phyloP scores from a whole-genome alignment of 2,329 filamentous ascomycete species.

The Gaeumannomyces tritici region DNA sequence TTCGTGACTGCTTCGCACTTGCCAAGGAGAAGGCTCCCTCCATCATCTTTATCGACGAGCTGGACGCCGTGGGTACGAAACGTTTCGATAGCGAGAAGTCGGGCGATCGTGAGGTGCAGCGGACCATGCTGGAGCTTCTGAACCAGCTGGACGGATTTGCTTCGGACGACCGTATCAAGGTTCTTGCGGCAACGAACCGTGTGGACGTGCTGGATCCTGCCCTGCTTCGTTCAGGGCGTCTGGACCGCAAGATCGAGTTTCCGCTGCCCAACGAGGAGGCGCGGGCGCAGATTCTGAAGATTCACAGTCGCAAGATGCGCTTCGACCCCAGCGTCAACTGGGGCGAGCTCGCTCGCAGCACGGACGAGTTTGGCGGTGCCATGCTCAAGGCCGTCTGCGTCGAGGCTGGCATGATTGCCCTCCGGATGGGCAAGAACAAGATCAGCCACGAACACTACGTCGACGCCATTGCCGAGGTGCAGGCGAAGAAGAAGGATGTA shows the following conservation, averaged over 20 bases:
- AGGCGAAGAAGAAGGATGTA: conserved; percentile 88
- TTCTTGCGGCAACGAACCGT: conserved; percentile 87
- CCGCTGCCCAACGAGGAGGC: conserved; percentile 96
- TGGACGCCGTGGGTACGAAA: conserved; percentile 97
- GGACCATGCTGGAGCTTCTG: conserved; percentile 96
- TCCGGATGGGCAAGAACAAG: conserved; percentile 90
- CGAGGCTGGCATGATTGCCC: conserved; percentile 97
- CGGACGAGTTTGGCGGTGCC: conserved; percentile 95
- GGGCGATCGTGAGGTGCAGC: conserved; percentile 93
- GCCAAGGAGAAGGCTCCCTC: conserved; percentile 98
- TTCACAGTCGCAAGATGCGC: conserved; percentile 97
- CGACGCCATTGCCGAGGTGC: conserved; percentile 93
- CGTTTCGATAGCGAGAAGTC: conserved; percentile 98
- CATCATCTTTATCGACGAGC: conserved; percentile 98
- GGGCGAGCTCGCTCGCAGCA: conserved; percentile 89
- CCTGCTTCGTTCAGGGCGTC: conserved; percentile 78
- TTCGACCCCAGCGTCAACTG: conserved; percentile 91
- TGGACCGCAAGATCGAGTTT: conserved; percentile 97
- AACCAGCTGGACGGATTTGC: conserved; percentile 98
- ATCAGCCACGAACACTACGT: conserved; percentile 98
- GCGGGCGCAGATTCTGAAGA: conserved; percentile 90
- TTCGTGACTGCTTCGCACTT: conserved; percentile 92
- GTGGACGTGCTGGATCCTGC: conserved; percentile 91
- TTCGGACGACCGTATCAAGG: conserved; percentile 93
- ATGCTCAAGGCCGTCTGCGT: conserved; percentile 98